Base-by-base conservation (phyloP, 1,139 yeast species). In the Insectozyma bohioensis region DNA sequence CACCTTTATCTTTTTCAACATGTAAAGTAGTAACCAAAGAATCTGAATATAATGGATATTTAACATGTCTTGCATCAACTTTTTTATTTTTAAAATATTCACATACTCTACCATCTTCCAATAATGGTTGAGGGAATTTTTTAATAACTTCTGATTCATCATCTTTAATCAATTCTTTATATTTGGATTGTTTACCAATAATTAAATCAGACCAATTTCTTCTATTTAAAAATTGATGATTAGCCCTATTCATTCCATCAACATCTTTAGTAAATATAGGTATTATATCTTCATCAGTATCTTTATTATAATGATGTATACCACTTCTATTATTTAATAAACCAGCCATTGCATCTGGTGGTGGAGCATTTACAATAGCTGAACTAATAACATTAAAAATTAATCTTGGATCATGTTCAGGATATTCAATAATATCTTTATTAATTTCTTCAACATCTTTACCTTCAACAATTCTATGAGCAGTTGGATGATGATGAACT, bases 361-460 rank as follows among this genome's bases (percentile, higher is more conserved):
- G 97, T 9, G 98, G 96, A 0, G 94, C 80, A 57, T 90, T 90
- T 27, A 84, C 80, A 39, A 90, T 87, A 3, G 97, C 97, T 8
- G 95, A 85, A 12, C 94, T 80, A 31, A 86, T 81, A 21, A 92
- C 77, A 54, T 90, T 92, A 54, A 86, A 75, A 55, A 92, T 80
- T 42, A 87, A 72, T 39, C 94, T 63, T 19, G 85, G 82, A 56
- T 90, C 97, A 19, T 63, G 52, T 46, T 79, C 80, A 0, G 94
- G 88, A 20, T 61, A 47, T 6, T 62, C 54, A n/a, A 68, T 48
- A 7, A 72, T 60, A 20, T 68, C 54, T 5, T 54, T 46, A 42
- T 72, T 72, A 10, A 59, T 50, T 12, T 65, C 59, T 12, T 56
- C 54, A 19, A 61, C 55, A 11, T 60, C 55, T 20, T 42, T 37